Evolutionary conservation across 768 basidiomycete genomes (phyloP), one percentile per base, ranked within the genome.

Genomic region (Cystobasidium onofrii): DNA sequence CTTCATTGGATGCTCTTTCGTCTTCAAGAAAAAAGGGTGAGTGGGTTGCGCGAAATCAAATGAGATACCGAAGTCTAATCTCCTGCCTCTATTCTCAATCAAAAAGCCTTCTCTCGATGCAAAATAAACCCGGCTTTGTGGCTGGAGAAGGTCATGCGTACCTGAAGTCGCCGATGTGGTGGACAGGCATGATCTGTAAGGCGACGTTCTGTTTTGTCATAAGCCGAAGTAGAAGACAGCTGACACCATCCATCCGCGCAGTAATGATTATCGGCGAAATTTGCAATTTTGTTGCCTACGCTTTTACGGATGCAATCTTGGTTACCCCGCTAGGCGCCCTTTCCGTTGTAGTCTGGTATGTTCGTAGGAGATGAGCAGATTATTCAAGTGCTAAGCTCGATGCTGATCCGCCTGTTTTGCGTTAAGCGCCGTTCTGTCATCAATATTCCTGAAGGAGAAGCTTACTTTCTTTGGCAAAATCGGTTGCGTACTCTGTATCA

Each of bases 381-480:
- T 63, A n/a, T n/a, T n/a, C n/a, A n/a, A n/a, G n/a, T n/a, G n/a
- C n/a, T 74, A 60, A 15, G 17, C 44, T 23, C 23, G 34, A 39
- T 15, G 12, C 27, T 43, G 36, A n/a, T 27, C n/a, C 27, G 23
- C 23, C 15, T 31, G 31, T n/a, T 36, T 0, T 29, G n/a, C 39
- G 13, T 67, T 27, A 6, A 64, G 89, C 81, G 93, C 94, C 63
- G 89, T 95, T 39, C 83, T 97, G 20, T 94, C 94, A 7, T 93
- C 91, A 34, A 84, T 95, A 76, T 91, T 98, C 83, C 88, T 99
- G 78, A 88, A 94, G 61, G 95, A 97, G 81, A 91, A 85, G 67
- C 86, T 99, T 54, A 90, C 88, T 41, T 91, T 97, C 82, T 98
- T 99, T 80, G 95, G 96, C 62, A 97, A 94, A 93, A 84, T 98